phyloP scores from a whole-genome alignment of 2,329 filamentous ascomycete species.

The Scedosporium minutisporum region DNA sequence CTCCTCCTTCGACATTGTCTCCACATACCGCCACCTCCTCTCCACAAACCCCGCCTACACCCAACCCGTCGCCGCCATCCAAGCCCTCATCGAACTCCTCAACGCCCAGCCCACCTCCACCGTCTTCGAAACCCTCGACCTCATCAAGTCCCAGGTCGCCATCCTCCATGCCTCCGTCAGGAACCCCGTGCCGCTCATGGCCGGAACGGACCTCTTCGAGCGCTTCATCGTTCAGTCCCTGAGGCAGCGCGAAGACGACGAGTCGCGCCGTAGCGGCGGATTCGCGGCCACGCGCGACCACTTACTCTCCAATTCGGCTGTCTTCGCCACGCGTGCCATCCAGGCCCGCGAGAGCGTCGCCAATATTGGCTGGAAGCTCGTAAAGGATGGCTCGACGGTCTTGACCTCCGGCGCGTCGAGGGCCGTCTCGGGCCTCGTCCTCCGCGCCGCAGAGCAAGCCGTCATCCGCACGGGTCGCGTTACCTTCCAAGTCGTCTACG shows the following conservation, averaged over 20 bases:
- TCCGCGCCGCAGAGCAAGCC: conserved; percentile 48
- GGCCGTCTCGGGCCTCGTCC: conserved; percentile 69
- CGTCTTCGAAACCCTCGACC: conserved; percentile 86
- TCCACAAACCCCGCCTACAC: conserved; percentile 71
- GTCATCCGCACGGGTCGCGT: conserved; percentile 44
- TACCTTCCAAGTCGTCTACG: conserved; percentile 79
- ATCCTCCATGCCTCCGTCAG: conserved; percentile 68
- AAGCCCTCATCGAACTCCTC: conserved; percentile 80
- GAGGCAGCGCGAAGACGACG: conserved; percentile 36
- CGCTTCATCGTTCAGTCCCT: conserved; percentile 78
- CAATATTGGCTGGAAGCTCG: conserved; percentile 64
- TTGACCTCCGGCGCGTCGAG: conserved; percentile 83
- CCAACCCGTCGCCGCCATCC: conserved; percentile 91
- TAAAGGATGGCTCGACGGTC: conserved; percentile 70
- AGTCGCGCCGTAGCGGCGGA: conserved; percentile 19
- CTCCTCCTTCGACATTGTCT: conserved; percentile 37
- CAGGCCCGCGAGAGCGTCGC: conserved; percentile 78
- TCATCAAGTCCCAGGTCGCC: conserved; percentile 67
- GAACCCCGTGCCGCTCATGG: conserved; percentile 85
- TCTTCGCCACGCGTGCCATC: conserved; percentile 83
- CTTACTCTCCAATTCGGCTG: conserved; percentile 71
- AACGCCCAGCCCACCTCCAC: conserved; percentile 72
- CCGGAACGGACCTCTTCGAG: conserved; percentile 91
- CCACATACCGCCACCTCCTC: conserved; percentile 44
- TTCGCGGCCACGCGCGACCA: conserved; percentile 80